Conservation (phyloP, 768 basidiomycete genomes). For the Gautieria morchelliformis region DNA sequence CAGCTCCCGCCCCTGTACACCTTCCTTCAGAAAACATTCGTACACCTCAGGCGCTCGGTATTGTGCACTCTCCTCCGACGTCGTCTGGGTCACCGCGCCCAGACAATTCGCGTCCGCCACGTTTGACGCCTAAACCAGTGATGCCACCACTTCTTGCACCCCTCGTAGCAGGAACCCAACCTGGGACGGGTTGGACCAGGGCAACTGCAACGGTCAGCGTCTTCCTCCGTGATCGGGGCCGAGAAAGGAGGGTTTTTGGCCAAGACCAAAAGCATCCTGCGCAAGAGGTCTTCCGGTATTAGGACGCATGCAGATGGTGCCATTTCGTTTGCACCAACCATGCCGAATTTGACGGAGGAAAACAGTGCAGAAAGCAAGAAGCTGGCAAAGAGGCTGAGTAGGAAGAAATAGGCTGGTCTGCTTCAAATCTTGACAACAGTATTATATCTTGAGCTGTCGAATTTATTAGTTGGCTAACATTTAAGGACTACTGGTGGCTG, state of each 20-base stretch:
- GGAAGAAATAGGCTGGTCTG: background rate
- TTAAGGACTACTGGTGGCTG: no score
- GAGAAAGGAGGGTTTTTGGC: conserved; percentile 6
- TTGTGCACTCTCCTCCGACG: background rate
- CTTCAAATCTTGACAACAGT: no score
- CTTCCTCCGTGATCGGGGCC: background rate
- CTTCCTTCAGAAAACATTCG: conserved; percentile 1
- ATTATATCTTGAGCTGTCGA: no score
- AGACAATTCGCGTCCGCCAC: background rate
- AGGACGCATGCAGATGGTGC: conserved; percentile 5
- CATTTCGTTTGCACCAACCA: background rate
- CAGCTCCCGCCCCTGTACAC: background rate
- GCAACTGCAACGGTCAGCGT: background rate
- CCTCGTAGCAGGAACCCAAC: background rate
- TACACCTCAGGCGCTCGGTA: background rate
- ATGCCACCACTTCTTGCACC: conserved; percentile 3
- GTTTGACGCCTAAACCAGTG: conserved; percentile 3
- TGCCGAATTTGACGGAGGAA: background rate
- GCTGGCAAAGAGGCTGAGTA: background rate
- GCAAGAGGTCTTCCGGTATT: conserved; percentile 5
- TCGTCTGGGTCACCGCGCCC: background rate
- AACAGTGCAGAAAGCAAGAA: background rate
- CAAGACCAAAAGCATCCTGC: conserved; percentile 4
- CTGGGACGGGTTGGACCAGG: background rate
- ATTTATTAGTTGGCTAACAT: no score